A percentile compares a stretch with the other conserved stretches of the same genome.
Evolutionary conservation across 495 filamentous ascomycete genomes (phyloP).

Genomic region (Annulohypoxylon stygium): DNA sequence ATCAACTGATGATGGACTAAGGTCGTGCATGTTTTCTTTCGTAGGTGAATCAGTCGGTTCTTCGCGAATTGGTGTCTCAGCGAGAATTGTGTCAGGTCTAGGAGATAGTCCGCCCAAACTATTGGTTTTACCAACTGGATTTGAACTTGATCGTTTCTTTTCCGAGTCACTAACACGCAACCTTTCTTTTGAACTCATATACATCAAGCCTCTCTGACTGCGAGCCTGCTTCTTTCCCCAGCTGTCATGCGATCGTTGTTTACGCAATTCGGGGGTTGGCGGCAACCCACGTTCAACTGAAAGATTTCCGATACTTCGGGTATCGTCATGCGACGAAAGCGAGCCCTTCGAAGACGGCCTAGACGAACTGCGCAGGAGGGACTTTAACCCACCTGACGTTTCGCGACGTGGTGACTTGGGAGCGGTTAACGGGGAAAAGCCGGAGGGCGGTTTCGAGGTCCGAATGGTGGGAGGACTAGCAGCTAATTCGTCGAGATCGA

Average conservation of each 20-base stretch:
- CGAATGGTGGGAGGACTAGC: slow-evolving; percentile 86
- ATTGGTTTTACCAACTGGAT: slow-evolving; percentile 50
- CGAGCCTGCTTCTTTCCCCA: slow-evolving; percentile 67
- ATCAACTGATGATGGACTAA: slow-evolving; percentile 25
- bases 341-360: slow-evolving; percentile 67
- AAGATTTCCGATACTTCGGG: slow-evolving; percentile 70
- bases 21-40: slow-evolving; percentile 31
- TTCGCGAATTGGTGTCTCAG: slow-evolving; percentile 66
- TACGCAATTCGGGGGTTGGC: slow-evolving; percentile 57
- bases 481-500: slow-evolving; percentile 68
- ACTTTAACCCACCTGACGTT: slow-evolving; percentile 55
- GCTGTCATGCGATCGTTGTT: slow-evolving; percentile 64
- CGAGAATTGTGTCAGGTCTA: slow-evolving; percentile 61
- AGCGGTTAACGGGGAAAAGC: slow-evolving; percentile 75
- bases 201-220: slow-evolving; percentile 66
- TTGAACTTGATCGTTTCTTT: slow-evolving; percentile 61
- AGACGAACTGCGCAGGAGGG: slow-evolving; percentile 53
- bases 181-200: slow-evolving; percentile 71
- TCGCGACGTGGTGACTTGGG: slow-evolving; percentile 67
- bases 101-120: slow-evolving; percentile 53
- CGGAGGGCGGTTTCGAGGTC: slow-evolving; percentile 85
- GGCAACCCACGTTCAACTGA: slow-evolving; percentile 67
- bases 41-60: slow-evolving; percentile 57
- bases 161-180: slow-evolving; percentile 67
- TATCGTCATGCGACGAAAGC: slow-evolving; percentile 62